phyloP scores from a whole-genome alignment of 23 red algal genomes.

The Gracilaria gracilis region DNA sequence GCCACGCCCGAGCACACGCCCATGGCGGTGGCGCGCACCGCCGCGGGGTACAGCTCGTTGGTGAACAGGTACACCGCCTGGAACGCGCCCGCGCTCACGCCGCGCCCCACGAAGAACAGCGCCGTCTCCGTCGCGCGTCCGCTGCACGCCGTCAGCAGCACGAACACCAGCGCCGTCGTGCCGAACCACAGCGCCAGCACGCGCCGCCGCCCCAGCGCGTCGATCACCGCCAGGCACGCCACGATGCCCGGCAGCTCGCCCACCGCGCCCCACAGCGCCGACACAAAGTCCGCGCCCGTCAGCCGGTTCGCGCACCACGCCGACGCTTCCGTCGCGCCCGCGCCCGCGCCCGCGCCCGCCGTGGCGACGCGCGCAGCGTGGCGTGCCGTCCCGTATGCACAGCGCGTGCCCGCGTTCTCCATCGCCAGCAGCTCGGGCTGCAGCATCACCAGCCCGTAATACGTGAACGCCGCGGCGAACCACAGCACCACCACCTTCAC shows the following conservation, averaged over 20 bases:
- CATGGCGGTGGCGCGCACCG: constrained; percentile 63
- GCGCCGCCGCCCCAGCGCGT: constrained; percentile 45
- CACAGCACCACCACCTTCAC: constrained; percentile 51
- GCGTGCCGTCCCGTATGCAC: constrained; percentile 28
- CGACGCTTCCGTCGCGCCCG: not conserved
- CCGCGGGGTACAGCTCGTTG: constrained; percentile 62
- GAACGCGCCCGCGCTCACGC: constrained; percentile 47
- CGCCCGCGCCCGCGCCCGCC: not conserved
- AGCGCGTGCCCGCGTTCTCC: constrained; percentile 40
- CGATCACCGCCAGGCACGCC: constrained; percentile 14
- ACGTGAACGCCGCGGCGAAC: constrained; percentile 47
- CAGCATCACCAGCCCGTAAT: constrained; percentile 66
- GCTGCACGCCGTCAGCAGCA: constrained; percentile 22
- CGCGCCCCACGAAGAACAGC: constrained; percentile 66
- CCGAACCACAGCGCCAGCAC: constrained; percentile 47
- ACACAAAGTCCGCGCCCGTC: constrained; percentile 24
- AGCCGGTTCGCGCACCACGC: constrained; percentile 6
- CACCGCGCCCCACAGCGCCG: constrained; percentile 36
- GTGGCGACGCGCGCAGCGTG: not conserved
- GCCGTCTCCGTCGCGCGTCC: not conserved
- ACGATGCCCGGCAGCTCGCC: constrained; percentile 72
- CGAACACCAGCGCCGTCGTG: not conserved
- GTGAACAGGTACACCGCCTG: constrained; percentile 66
- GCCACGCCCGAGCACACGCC: constrained; percentile 38
- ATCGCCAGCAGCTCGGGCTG: constrained; percentile 58